Evolutionary conservation across 1,284 basidiomycete species (phyloP).

Genomic region (Cryptococcus sp.): DNA sequence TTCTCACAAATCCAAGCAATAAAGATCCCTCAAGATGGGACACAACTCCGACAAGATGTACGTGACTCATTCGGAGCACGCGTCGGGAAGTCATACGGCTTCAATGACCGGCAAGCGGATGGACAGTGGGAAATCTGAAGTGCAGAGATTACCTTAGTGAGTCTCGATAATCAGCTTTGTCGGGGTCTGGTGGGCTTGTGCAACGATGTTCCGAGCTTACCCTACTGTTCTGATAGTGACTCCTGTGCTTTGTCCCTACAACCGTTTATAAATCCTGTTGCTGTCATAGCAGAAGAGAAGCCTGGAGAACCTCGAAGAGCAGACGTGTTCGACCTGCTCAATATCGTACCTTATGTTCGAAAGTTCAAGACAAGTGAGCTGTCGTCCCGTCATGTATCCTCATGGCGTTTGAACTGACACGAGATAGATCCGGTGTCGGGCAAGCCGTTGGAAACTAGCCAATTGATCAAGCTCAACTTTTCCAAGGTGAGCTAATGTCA

Average conservation of each 20-base stretch:
- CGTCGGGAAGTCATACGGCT: constrained; percentile 48
- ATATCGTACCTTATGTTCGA: constrained; percentile 87
- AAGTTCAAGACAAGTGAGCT: constrained; percentile 65
- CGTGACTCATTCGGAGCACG: constrained; percentile 53
- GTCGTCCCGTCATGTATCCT: constrained; percentile 3
- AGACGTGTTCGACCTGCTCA: constrained; percentile 73
- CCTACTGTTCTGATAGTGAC: constrained; percentile 56
- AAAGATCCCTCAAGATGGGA: constrained; percentile 40
- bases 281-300: constrained; percentile 59
- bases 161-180: constrained; percentile 13
- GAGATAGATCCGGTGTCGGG: constrained; percentile 84
- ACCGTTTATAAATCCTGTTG: constrained; percentile 85
- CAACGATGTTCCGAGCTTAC: background rate
- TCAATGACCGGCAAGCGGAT: constrained; percentile 45
- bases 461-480: constrained; percentile 88
- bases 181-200: background rate
- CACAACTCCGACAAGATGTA: constrained; percentile 53
- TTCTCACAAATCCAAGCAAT: background rate
- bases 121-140: constrained; percentile 42
- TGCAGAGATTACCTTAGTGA: constrained; percentile 52
- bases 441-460: constrained; percentile 70
- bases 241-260: constrained; percentile 91
- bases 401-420: constrained; percentile 48
- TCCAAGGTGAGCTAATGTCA: constrained; percentile 52
- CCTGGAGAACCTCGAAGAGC: constrained; percentile 47